phyloP scores from a whole-genome alignment of 148 eudicot species.

The Fagopyrum tataricum region DNA sequence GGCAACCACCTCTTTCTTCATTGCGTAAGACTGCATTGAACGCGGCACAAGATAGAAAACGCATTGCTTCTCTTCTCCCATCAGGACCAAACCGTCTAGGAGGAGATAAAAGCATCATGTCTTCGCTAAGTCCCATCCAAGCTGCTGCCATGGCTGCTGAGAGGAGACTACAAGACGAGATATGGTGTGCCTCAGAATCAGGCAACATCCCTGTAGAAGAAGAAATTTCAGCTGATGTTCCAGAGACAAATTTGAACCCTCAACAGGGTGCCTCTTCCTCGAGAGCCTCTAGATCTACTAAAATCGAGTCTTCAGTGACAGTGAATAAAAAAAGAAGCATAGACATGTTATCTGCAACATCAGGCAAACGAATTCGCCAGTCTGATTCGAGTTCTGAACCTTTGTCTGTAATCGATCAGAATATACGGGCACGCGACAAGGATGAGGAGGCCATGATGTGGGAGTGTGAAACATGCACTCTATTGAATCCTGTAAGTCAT shows the following conservation, averaged over 20 bases:
- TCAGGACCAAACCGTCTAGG: constrained; percentile 82
- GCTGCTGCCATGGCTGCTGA: constrained; percentile 99
- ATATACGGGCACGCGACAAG: not conserved
- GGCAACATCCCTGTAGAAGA: constrained; percentile 29
- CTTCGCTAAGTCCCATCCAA: constrained; percentile 68
- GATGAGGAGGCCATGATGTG: constrained; percentile 23
- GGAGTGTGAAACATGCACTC: constrained; percentile 79
- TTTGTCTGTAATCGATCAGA: constrained; percentile 9
- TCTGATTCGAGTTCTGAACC: constrained; percentile 17
- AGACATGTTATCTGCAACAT: constrained; percentile 12
- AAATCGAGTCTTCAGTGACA: constrained; percentile 15
- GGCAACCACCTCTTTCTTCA: constrained; percentile 59
- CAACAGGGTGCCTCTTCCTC: constrained; percentile 25
- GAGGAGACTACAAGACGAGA: constrained; percentile 83
- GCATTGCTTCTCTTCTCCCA: constrained; percentile 51
- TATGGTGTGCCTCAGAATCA: constrained; percentile 79
- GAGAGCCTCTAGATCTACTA: constrained; percentile 14
- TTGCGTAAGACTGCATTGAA: constrained; percentile 46
- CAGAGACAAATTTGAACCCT: constrained; percentile 15
- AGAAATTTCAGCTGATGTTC: constrained; percentile 25
- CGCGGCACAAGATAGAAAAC: constrained; percentile 76
- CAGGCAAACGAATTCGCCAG: constrained; percentile 19
- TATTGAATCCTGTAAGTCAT: constrained; percentile 69
- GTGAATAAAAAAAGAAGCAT: constrained; percentile 36
- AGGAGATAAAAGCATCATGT: constrained; percentile 75